These are phyloP conservation scores for Aspergillus persii DNA, from an alignment of 2,329 filamentous ascomycete species.

Conservation along the genomic window DNA sequence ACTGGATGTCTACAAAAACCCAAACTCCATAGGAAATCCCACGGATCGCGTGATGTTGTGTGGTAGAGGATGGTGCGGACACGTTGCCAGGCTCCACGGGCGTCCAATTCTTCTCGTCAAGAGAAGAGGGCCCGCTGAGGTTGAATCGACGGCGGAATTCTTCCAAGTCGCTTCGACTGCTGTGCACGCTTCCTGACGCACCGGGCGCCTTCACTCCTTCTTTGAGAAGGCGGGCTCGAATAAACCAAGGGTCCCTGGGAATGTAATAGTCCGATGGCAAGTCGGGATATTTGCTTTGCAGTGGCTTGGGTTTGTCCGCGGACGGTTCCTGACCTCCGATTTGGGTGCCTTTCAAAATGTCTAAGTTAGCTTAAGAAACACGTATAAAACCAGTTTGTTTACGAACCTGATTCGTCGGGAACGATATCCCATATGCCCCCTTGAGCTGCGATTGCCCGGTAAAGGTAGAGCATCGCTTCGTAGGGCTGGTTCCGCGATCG, in stretches of 20 bases:
- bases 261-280: constrained; percentile 67
- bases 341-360: constrained; percentile 26
- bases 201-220: constrained; percentile 65
- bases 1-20: constrained; percentile 92
- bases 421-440: constrained; percentile 80
- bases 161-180: constrained; percentile 42
- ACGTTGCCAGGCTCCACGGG: constrained; percentile 32
- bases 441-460: constrained; percentile 83
- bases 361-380: neutral
- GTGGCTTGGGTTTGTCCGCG: constrained; percentile 35
- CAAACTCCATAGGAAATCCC: constrained; percentile 68
- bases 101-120: constrained; percentile 34
- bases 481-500: constrained; percentile 89
- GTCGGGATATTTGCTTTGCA: constrained; percentile 46
- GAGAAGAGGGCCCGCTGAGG: constrained; percentile 31
- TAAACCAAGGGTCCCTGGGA: constrained; percentile 94
- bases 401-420: constrained; percentile 40
- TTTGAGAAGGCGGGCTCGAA: constrained; percentile 84
- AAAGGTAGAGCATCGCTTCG: constrained; percentile 92
- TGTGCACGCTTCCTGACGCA: constrained; percentile 36
- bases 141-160: constrained; percentile 41
- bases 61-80: constrained; percentile 38
- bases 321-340: constrained; percentile 38
- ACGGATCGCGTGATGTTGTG: constrained; percentile 33
- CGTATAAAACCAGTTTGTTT: neutral